Evolutionary conservation across 495 filamentous ascomycete genomes (phyloP).

Genomic region (Penicillium samsonianum): DNA sequence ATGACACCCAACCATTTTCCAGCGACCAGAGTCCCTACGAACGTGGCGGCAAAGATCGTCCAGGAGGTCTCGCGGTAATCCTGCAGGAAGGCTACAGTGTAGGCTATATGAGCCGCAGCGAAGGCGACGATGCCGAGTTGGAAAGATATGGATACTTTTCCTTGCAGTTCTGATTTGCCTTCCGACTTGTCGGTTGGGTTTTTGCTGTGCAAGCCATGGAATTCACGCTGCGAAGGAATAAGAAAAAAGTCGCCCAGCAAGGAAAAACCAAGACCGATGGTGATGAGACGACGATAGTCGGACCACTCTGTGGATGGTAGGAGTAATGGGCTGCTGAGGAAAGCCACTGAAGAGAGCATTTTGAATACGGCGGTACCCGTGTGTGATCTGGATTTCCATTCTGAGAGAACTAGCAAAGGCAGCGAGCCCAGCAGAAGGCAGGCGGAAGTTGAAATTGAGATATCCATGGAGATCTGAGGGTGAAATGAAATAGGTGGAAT

Average conservation of each 20-base stretch:
- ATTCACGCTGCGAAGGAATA: constrained; percentile 22
- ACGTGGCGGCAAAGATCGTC: constrained; percentile 12
- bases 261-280: constrained; percentile 10
- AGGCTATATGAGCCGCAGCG: constrained; percentile 27
- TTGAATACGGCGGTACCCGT: constrained; percentile 23
- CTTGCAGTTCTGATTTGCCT: background rate
- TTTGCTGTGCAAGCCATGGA: constrained; percentile 10
- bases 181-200: constrained; percentile 2
- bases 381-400: constrained; percentile 22
- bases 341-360: constrained; percentile 26
- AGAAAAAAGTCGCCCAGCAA: constrained; percentile 22
- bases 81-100: constrained; percentile 22
- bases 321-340: constrained; percentile 22
- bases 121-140: constrained; percentile 28
- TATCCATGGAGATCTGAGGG: constrained; percentile 1
- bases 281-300: constrained; percentile 13
- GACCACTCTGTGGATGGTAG: constrained; percentile 19
- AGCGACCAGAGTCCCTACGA: constrained; percentile 12
- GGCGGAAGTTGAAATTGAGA: constrained; percentile 10
- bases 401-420: constrained; percentile 20
- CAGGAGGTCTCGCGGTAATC: constrained; percentile 14
- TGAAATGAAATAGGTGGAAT: too few species aligned
- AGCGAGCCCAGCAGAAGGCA: constrained; percentile 18
- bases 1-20: constrained; percentile 23
- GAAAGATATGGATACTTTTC: constrained; percentile 23